Conservation (phyloP, 805 yeast species). For the Teunomyces kruisii region DNA sequence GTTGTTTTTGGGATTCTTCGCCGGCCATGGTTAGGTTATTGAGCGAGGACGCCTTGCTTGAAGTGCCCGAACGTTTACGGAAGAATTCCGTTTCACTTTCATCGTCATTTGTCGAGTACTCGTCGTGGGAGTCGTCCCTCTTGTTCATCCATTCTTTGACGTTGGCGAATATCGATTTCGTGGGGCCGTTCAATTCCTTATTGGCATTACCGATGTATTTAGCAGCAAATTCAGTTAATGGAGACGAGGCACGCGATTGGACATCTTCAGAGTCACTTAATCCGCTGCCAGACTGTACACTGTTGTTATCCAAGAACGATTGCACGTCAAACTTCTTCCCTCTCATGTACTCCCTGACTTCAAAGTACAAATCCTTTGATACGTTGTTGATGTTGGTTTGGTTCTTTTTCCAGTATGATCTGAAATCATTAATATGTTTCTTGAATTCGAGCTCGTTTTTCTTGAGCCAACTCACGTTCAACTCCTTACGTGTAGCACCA, state of each 20-base stretch:
- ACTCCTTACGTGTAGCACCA: slow-evolving; percentile 94
- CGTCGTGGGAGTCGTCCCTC: slow-evolving; percentile 34
- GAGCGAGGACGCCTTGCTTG: not conserved
- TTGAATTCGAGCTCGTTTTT: slow-evolving; percentile 94
- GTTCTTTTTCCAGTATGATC: slow-evolving; percentile 80
- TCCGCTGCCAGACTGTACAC: slow-evolving; percentile 14
- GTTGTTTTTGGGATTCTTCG: not conserved
- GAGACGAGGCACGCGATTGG: slow-evolving; percentile 39
- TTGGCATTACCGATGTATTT: slow-evolving; percentile 59
- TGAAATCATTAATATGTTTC: slow-evolving; percentile 83
- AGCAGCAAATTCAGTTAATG: slow-evolving; percentile 67
- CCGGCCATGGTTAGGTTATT: not conserved
- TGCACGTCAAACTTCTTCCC: slow-evolving; percentile 39
- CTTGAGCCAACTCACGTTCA: slow-evolving; percentile 96
- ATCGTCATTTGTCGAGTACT: slow-evolving; percentile 25
- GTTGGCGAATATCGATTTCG: slow-evolving; percentile 36
- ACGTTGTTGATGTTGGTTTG: slow-evolving; percentile 66
- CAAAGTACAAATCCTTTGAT: slow-evolving; percentile 80
- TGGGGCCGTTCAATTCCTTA: slow-evolving; percentile 31
- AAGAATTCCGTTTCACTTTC: slow-evolving; percentile 6
- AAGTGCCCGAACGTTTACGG: not conserved
- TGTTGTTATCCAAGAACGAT: slow-evolving; percentile 23
- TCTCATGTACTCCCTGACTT: slow-evolving; percentile 72
- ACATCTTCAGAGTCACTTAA: slow-evolving; percentile 30
- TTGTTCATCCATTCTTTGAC: slow-evolving; percentile 42